Evolutionary conservation across 78 protist genomes (phyloP).

Genomic region (Polysphondylium violaceum): DNA sequence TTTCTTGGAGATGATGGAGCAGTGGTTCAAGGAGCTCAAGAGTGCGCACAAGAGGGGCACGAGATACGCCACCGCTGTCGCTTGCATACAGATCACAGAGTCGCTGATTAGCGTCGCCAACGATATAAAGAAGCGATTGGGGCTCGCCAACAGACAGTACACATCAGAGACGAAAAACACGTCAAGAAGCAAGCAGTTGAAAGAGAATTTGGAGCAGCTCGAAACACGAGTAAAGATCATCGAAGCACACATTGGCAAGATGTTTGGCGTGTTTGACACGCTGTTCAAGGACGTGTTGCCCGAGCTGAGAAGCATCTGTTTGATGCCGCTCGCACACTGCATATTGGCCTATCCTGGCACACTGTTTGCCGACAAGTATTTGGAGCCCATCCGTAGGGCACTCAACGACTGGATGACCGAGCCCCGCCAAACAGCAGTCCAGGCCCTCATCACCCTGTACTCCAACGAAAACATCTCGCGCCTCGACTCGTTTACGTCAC

Average conservation of each 20-base stretch:
- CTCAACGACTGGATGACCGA: constrained; percentile 33
- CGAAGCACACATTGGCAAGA: background rate
- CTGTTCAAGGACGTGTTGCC: constrained; percentile 22
- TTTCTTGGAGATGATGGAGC: constrained; percentile 20
- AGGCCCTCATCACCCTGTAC: constrained; percentile 5
- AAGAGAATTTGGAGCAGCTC: background rate
- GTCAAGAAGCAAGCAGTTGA: constrained; percentile 5
- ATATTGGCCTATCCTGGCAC: constrained; percentile 22
- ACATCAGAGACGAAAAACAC: constrained; percentile 30
- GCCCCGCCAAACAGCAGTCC: constrained; percentile 10
- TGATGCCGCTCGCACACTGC: constrained; percentile 4
- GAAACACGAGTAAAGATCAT: background rate
- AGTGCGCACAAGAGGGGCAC: constrained; percentile 5
- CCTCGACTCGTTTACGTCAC: constrained; percentile 16
- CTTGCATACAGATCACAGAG: background rate
- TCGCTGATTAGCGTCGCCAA: background rate
- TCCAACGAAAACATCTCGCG: background rate
- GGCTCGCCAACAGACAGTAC: background rate
- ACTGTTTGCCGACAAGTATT: background rate
- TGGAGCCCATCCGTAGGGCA: constrained; percentile 20
- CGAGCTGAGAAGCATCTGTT: constrained; percentile 8
- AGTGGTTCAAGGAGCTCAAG: constrained; percentile 3
- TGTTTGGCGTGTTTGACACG: background rate
- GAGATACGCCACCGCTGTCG: background rate
- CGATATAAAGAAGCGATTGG: constrained; percentile 14